Evolutionary conservation across 495 filamentous ascomycete genomes (phyloP).

Genomic region (Cercophora samala): DNA sequence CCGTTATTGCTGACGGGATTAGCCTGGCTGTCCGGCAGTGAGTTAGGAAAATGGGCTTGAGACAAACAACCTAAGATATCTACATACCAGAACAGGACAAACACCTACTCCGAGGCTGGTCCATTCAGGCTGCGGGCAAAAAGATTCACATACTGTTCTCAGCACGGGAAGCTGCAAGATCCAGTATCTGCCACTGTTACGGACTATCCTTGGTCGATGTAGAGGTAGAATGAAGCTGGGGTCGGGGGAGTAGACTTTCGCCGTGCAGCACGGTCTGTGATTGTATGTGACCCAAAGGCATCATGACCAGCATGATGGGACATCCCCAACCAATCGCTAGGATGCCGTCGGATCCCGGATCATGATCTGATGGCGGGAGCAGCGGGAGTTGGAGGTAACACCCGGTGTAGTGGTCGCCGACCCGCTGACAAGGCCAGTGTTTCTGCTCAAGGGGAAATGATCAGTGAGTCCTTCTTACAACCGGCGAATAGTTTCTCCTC

Average conservation of each 20-base stretch:
- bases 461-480: not conserved
- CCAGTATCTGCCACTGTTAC: not conserved
- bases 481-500: not conserved
- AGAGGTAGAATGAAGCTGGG: too few relatives aligned
- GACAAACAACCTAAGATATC: too few relatives aligned
- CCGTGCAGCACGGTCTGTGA: not conserved
- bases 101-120: not conserved
- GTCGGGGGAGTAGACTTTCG: not conserved
- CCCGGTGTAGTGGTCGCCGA: conserved; percentile 2
- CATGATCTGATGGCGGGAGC: not conserved
- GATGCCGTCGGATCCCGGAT: not conserved
- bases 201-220: too few relatives aligned
- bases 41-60: too few relatives aligned
- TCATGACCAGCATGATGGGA: not conserved
- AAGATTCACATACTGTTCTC: too few relatives aligned
- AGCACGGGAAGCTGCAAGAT: not conserved
- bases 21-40: too few relatives aligned
- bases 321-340: not conserved
- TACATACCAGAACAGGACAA: too few relatives aligned
- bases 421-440: conserved; percentile 1
- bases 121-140: not conserved
- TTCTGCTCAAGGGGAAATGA: not conserved
- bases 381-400: not conserved
- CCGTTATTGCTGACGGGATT: too few relatives aligned
- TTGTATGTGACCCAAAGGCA: not conserved